A percentile compares a stretch with the other conserved stretches of the same genome.
phyloP scores from a whole-genome alignment of 257 asterid genomes.

The Verbena officinalis region DNA sequence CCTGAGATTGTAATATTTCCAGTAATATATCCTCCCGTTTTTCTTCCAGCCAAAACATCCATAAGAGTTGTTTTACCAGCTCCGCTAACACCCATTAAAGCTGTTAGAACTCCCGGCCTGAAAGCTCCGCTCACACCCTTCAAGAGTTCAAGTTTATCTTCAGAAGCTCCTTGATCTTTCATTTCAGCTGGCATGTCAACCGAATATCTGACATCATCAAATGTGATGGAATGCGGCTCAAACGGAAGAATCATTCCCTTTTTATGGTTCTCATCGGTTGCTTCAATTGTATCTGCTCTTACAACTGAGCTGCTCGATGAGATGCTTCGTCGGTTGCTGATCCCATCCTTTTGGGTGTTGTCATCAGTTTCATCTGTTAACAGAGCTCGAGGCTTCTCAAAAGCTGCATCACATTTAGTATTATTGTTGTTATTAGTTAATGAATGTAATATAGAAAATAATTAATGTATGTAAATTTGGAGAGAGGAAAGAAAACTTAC shows the following conservation, averaged over 20 bases:
- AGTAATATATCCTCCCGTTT: slow-evolving; percentile 82
- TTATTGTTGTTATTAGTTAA: not conserved
- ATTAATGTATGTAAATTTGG: slow-evolving; percentile 2
- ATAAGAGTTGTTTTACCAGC: slow-evolving; percentile 85
- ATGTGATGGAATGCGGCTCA: slow-evolving; percentile 84
- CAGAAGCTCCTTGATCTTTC: slow-evolving; percentile 59
- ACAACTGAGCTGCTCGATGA: slow-evolving; percentile 32
- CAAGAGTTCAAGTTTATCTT: slow-evolving; percentile 56
- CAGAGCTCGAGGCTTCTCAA: slow-evolving; percentile 57
- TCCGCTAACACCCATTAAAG: slow-evolving; percentile 88
- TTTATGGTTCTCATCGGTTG: slow-evolving; percentile 33
- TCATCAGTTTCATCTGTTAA: slow-evolving; percentile 42
- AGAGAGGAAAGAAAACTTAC: slow-evolving; percentile 37
- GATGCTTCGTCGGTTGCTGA: slow-evolving; percentile 27
- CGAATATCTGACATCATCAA: slow-evolving; percentile 66
- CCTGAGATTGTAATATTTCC: slow-evolving; percentile 71
- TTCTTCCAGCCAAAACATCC: slow-evolving; percentile 83
- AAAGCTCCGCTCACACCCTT: slow-evolving; percentile 78
- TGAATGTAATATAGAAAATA: not conserved
- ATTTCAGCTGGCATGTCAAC: slow-evolving; percentile 93
- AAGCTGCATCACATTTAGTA: slow-evolving; percentile 45
- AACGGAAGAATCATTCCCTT: slow-evolving; percentile 92
- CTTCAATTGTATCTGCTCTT: slow-evolving; percentile 39
- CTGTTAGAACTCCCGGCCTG: slow-evolving; percentile 85
- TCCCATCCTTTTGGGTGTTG: slow-evolving; percentile 9